Conservation (phyloP, 2,329 filamentous ascomycete species). For the Cordyceps fumosorosea region DNA sequence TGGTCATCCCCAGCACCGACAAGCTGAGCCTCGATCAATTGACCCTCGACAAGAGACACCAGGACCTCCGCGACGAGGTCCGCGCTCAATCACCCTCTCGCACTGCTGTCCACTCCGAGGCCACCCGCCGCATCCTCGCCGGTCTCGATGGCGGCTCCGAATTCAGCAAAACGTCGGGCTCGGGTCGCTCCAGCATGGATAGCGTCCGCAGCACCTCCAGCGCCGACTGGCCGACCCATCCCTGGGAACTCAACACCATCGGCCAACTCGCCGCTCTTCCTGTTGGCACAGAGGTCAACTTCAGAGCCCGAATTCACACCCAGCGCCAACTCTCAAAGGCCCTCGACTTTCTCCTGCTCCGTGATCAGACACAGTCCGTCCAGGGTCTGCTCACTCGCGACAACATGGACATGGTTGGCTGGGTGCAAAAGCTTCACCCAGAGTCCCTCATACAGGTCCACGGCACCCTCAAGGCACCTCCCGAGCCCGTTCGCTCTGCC, state of each 20-base stretch:
- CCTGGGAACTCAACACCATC: slow-evolving; percentile 33
- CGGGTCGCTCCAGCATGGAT: slow-evolving; percentile 19
- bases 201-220: slow-evolving; percentile 31
- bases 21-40: slow-evolving; percentile 11
- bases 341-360: slow-evolving; percentile 78
- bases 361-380: slow-evolving; percentile 75
- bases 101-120: slow-evolving; percentile 11
- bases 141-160: slow-evolving; percentile 11
- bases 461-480: slow-evolving; percentile 66
- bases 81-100: slow-evolving; percentile 1
- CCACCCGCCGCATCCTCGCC: slow-evolving; percentile 12
- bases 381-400: slow-evolving; percentile 60
- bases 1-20: background rate
- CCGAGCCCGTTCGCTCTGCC: slow-evolving; percentile 68
- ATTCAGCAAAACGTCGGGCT: slow-evolving; percentile 7
- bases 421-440: slow-evolving; percentile 74
- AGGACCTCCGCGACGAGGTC: slow-evolving; percentile 9
- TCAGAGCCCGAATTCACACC: slow-evolving; percentile 44
- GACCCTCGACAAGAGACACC: slow-evolving; percentile 9
- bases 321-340: slow-evolving; percentile 75
- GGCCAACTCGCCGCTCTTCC: slow-evolving; percentile 30
- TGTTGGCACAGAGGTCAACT: slow-evolving; percentile 34
- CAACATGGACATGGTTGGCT: slow-evolving; percentile 70
- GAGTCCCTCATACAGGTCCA: slow-evolving; percentile 74
- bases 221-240: slow-evolving; percentile 33